Percentiles rank a stretch among this genome's conserved stretches.
Evolutionary conservation across 169 alveolate species (phyloP).

Genomic region (Plasmodium sp.): DNA sequence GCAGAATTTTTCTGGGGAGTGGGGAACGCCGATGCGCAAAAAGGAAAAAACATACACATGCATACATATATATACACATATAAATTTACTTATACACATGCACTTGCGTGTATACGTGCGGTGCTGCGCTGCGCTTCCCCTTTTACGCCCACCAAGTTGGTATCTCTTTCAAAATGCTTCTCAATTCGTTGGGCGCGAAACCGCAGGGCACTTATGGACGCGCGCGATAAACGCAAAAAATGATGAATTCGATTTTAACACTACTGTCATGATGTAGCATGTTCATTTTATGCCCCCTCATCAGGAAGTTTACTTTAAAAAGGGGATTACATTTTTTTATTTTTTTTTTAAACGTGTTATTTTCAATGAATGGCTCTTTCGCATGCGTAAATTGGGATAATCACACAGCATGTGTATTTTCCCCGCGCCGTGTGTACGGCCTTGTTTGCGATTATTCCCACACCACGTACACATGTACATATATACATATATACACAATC

Average conservation of each 20-base stretch:
- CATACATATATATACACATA: background rate
- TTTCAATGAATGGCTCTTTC: background rate
- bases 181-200: background rate
- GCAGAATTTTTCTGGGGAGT: constrained; percentile 1
- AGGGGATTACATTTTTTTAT: background rate
- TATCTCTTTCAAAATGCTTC: background rate
- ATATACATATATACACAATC: background rate
- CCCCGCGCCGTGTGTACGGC: background rate
- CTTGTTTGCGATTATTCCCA: background rate
- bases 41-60: background rate
- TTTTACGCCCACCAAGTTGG: background rate
- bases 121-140: background rate
- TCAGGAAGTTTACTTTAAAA: background rate
- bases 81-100: background rate
- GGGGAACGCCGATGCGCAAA: background rate
- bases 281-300: background rate
- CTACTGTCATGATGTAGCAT: background rate
- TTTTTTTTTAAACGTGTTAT: background rate
- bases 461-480: background rate
- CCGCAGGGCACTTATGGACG: background rate
- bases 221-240: background rate
- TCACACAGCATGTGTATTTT: background rate
- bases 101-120: background rate
- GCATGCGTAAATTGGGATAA: background rate
- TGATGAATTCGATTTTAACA: background rate